Percentiles rank a stretch among this genome's conserved stretches.
phyloP scores from a whole-genome alignment of 768 basidiomycete species.

The Rhodosporidiobolus sp. region DNA sequence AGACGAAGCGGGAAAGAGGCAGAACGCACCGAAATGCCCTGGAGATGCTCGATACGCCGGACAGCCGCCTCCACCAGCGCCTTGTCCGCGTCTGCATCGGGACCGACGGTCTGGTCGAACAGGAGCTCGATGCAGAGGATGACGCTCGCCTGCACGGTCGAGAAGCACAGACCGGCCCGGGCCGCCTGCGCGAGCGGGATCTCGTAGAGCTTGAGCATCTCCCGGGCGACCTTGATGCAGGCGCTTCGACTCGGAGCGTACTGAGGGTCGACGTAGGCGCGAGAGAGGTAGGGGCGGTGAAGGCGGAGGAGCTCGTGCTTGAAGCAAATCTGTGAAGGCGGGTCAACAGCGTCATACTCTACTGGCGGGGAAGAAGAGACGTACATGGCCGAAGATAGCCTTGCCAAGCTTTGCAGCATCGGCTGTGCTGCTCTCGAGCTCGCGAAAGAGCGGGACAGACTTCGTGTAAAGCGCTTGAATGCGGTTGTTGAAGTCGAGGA shows the following conservation, averaged over 20 bases:
- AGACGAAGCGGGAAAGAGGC: too few relatives aligned
- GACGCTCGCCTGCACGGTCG: neutral
- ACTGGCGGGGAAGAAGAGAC: too few relatives aligned
- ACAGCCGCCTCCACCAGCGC: too few relatives aligned
- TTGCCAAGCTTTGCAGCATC: neutral
- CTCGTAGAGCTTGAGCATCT: neutral
- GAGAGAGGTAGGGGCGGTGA: constrained; percentile 9
- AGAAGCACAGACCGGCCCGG: neutral
- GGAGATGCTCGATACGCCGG: neutral
- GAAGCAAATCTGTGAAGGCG: neutral
- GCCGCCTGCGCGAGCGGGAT: neutral
- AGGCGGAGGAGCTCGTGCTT: constrained; percentile 10
- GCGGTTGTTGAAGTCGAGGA: constrained; percentile 1
- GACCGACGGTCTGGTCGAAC: neutral
- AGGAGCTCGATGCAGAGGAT: constrained; percentile 4
- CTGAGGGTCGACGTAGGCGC: neutral
- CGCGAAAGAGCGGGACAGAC: too few relatives aligned
- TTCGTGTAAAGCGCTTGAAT: too few relatives aligned
- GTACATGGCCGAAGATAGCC: neutral
- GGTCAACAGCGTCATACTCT: too few relatives aligned
- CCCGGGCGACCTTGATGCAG: neutral
- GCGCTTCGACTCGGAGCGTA: neutral
- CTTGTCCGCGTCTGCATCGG: too few relatives aligned
- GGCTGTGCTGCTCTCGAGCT: neutral
- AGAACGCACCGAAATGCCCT: neutral